Base-by-base conservation (phyloP, 2,329 filamentous ascomycete species). In the Chrysoporthe austroafricana region DNA sequence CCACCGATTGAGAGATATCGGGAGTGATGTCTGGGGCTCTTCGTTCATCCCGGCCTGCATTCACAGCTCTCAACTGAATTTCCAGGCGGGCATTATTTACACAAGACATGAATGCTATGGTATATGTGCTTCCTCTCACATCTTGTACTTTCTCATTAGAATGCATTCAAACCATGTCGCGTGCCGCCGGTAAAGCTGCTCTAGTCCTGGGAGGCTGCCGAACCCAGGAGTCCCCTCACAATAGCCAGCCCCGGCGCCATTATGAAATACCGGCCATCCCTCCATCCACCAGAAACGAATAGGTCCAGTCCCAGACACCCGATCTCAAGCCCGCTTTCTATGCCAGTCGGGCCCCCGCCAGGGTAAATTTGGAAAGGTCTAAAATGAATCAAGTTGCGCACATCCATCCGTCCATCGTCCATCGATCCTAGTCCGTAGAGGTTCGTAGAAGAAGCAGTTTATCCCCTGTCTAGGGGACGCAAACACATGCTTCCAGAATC, bases 321-420 rank as follows among this genome's bases (percentile, higher is more conserved):
- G 32, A 62, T 18, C 44, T 56, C 66, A 39, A 62, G 50, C 50
- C 26, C 54, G 56, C 66, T 48, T 59, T 63, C 67, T 63, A 66
- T 66, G 52, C 60, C 58, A 66, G 54, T 63, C 46, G 64, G 21
- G 46, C 57, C 9, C 46, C 18, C 52, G 52, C 42, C 34, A 34
- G 46, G 48, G 42, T 11, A 57, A 56, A 54, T 21, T 48, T 64
- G 63, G 52, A 63, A 62, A 39, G 9, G 44, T 64, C 54, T 64
- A 62, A 61, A 42, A 43, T 56, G 58, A 68, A 59, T 48, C 62
- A 61, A 58, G 62, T 48, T 46, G 60, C 39, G 42, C 61, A 54
- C 62, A 46, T 68, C 64, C 54, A 50, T 42, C 32, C 21, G 34
- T 48, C 48, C 54, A 58, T 63, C 68, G 43, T 57, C 61, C 62